A percentile compares a stretch with the other conserved stretches of the same genome.
Conservation (phyloP, 768 basidiomycete genomes). For the Agrocybe praecox region DNA sequence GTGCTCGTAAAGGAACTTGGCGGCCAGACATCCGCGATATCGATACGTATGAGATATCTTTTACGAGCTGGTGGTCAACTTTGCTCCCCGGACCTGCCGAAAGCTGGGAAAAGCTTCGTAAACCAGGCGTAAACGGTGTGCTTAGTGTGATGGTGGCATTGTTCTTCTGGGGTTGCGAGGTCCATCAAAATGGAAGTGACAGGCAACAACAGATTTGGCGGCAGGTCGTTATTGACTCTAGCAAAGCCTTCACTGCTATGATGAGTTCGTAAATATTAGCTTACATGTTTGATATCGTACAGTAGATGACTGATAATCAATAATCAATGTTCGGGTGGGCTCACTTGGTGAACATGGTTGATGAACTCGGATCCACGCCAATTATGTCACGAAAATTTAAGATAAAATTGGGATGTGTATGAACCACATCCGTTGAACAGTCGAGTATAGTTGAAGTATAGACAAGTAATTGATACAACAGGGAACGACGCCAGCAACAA, state of each 20-base stretch:
- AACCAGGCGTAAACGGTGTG: neutral
- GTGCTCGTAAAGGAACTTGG: neutral
- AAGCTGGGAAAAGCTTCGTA: neutral
- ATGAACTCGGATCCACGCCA: too few relatives aligned
- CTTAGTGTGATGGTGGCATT: neutral
- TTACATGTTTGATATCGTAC: too few relatives aligned
- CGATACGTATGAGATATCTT: neutral
- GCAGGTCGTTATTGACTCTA: neutral
- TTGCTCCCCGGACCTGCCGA: neutral
- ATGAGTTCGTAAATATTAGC: too few relatives aligned
- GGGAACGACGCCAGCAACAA: too few relatives aligned
- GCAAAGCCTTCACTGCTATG: neutral
- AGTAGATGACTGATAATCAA: too few relatives aligned
- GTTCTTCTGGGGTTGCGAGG: neutral
- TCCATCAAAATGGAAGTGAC: neutral
- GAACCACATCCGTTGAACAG: too few relatives aligned
- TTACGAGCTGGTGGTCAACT: neutral
- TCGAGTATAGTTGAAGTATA: too few relatives aligned
- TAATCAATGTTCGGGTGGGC: too few relatives aligned
- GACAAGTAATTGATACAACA: too few relatives aligned
- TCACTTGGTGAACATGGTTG: too few relatives aligned
- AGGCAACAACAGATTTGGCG: neutral
- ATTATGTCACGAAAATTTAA: too few relatives aligned
- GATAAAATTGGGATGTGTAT: too few relatives aligned
- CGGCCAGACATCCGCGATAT: neutral